phyloP scores from a whole-genome alignment of 2,329 filamentous ascomycete species.

The Plectosphaerella sp. region DNA sequence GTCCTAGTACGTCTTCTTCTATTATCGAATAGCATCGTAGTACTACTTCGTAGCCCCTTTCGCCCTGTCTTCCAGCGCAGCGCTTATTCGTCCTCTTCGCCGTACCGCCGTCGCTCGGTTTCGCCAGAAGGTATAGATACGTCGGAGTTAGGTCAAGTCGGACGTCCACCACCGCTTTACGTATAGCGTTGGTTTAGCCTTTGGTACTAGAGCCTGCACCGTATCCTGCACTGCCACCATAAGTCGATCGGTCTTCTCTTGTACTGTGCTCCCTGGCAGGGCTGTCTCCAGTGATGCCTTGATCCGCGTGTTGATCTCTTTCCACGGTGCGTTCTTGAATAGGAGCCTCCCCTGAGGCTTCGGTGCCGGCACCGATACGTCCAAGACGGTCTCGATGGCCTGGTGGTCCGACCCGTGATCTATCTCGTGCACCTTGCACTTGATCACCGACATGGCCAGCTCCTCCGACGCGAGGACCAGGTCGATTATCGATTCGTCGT shows the following conservation, averaged over 20 bases:
- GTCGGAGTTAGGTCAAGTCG: conserved; percentile 20
- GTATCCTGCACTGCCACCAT: conserved; percentile 1
- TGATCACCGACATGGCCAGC: conserved; percentile 11
- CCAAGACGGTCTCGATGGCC: conserved; percentile 23
- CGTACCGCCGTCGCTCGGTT: conserved; percentile 17
- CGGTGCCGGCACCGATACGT: conserved; percentile 9
- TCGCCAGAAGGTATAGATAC: conserved; percentile 17
- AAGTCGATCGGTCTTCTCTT: conserved; percentile 4
- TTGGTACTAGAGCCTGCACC: conserved; percentile 10
- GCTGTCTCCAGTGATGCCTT: conserved; percentile 6
- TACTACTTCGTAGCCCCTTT: conserved; percentile 17
- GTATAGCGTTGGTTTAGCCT: conserved; percentile 18
- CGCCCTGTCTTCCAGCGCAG: conserved; percentile 11
- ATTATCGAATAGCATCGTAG: conserved; percentile 16
- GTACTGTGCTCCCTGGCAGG: conserved; percentile 14
- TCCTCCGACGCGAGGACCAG: conserved; percentile 17
- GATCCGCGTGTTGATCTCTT: conserved; percentile 13
- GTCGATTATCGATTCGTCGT: conserved; percentile 17
- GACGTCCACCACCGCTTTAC: conserved; percentile 23
- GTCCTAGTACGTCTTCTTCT: conserved; percentile 20
- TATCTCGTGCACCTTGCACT: conserved; percentile 10
- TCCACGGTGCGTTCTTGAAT: conserved; percentile 22
- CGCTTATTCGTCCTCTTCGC: neutral
- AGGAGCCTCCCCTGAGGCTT: conserved; percentile 11
- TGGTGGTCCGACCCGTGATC: conserved; percentile 24